Base-by-base conservation (phyloP, 2,329 filamentous ascomycete genomes). In the Fusarium nematophilum region DNA sequence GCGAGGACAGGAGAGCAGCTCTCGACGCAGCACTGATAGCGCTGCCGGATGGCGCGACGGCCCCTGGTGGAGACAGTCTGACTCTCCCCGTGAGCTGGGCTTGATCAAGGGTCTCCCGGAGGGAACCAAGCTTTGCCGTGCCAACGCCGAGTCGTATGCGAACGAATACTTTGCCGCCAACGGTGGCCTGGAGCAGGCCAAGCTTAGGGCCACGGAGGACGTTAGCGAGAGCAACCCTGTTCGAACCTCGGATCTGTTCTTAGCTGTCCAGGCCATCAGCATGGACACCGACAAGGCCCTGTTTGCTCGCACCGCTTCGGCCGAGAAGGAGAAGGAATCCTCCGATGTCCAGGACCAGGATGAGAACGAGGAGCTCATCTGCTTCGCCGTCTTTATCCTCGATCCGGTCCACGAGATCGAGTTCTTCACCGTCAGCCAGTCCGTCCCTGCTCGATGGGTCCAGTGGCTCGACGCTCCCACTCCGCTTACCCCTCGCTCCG, bases 361-460 rank as follows among this genome's bases (percentile, higher is more conserved):
- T 4, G 78, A 79, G 6, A 75, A 82, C 11, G 89, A 91, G 44
- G 85, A 90, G 38, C 77, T 87, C 7, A 80, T 93, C 30, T 83
- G 83, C 62, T 94, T 96, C 67, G 91, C 91, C 18, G 79, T 95
- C 52, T 93, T 92, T 70, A 84, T 95, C 18, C 81, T 91, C 69
- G 95, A 99, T 70, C 94, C 95, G 3, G 87, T 97, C 29, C 95
- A 99, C 75, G 89, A 90, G 55, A 96, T 99, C 66, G 88, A 90
- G 53, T 98, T 95, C 81, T 85, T 88, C 65, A 86, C 92, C 2
- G 75, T 97, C 68, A 93, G 91, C 56, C 95, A 99, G 78, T 76
- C 87, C 8, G 82, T 98, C 42, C 95, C 95, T 0, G 85, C 87
- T 33, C 89, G 89, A 71, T 99, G 95, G 95, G 85, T 92, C 44